These are phyloP conservation scores for Peronospora tabacina DNA, from an alignment of 352 stramenopile species.

Conservation along the genomic window DNA sequence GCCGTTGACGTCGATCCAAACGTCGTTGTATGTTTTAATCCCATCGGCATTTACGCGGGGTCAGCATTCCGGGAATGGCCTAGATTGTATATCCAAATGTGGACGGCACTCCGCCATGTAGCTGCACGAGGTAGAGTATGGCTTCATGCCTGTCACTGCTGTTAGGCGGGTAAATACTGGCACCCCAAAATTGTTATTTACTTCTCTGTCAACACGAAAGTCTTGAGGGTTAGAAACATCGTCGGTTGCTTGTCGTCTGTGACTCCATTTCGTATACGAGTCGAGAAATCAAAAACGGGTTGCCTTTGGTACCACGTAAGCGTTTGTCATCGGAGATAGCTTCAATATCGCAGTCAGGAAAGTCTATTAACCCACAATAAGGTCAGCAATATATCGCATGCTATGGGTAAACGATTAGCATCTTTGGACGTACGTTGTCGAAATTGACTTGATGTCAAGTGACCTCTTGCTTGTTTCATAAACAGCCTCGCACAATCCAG, in stretches of 20 bases:
- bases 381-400: neutral
- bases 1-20: conserved; percentile 20
- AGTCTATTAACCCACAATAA: conserved; percentile 13
- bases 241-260: conserved; percentile 9
- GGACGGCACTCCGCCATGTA: conserved; percentile 37
- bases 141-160: conserved; percentile 53
- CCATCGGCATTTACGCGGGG: conserved; percentile 55
- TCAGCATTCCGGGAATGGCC: too few species aligned
- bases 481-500: conserved; percentile 41
- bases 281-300: conserved; percentile 28
- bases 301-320: conserved; percentile 24
- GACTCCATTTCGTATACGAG: conserved; percentile 28
- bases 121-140: conserved; percentile 45
- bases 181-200: conserved; percentile 19
- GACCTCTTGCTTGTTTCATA: conserved; percentile 33
- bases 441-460: conserved; percentile 34
- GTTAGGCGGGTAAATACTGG: conserved; percentile 33
- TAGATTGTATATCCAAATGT: conserved; percentile 58
- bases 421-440: conserved; percentile 31
- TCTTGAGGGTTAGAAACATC: neutral
- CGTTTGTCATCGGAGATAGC: conserved; percentile 25
- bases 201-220: conserved; percentile 11
- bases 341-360: conserved; percentile 27
- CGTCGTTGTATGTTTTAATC: conserved; percentile 50
- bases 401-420: neutral